Base-by-base conservation (phyloP, 768 basidiomycete species). In the Inosperma sp. region DNA sequence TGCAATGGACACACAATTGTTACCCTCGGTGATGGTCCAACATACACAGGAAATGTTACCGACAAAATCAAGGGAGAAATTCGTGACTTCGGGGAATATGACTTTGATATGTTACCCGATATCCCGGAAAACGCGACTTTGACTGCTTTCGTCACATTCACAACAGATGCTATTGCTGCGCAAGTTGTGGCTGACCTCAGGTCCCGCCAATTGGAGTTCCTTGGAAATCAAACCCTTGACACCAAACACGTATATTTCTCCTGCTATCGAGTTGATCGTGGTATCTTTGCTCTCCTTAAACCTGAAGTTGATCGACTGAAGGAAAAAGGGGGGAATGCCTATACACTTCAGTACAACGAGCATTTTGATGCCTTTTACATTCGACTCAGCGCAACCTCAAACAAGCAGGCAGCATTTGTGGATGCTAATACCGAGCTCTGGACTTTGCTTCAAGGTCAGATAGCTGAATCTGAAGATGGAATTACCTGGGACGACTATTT, bases 401-500 rank as follows among this genome's bases (percentile, higher is more conserved):
- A 65, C 13, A 65, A 73, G 23, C 56, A 62, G 4, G 58, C 65
- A 16, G 48, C 56, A 2, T 73, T 80, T 33, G 67, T 66, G 2
- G 52, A 60, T 4, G 56, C 66, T 6, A 78, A 77, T 56, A 48
- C 59, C 2, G 62, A 66, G 34, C 44, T 82, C 19, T 70, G 74
- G 30, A 21, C 37, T 0, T 56, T 77, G 12, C 42, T 80, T 19
- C 60, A 64, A 5, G 80, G 80, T 6, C 59, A 68, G 12, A 51
- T 72, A 12, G 49, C 76, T 26, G 56, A 55, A 12, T 62, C 48
- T 7, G 53, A 66, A 1, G 69, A 72, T 3, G 64, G 61, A 0
- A 52, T 53, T 17, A 49, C 74, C 3, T 82, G 81, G 79, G 73
- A 78, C 42, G 72, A 73, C 14, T 77, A 76, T 48, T 72, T 81